Evolutionary conservation across 192 early-diverging fungal species (phyloP).

Genomic region (Umbelopsis sp.): DNA sequence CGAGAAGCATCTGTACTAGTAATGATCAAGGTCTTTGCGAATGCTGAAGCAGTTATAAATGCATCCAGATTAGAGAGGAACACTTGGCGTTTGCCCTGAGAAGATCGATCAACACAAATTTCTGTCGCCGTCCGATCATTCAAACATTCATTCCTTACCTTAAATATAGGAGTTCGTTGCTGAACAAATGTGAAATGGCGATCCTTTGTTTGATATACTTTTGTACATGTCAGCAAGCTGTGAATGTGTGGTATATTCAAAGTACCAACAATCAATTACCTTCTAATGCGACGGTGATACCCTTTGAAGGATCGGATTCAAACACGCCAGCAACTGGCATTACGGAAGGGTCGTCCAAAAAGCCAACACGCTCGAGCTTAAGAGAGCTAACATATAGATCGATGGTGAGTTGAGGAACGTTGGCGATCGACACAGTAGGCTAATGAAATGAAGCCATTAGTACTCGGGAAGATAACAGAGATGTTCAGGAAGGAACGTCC

Average conservation of each 20-base stretch:
- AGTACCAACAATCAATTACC: conserved; percentile 20
- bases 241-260: not conserved
- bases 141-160: not conserved
- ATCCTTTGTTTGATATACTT: conserved; percentile 69
- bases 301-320: conserved; percentile 32
- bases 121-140: not conserved
- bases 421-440: conserved; percentile 77
- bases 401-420: conserved; percentile 74
- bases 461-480: not conserved
- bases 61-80: conserved; percentile 53
- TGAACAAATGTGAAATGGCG: conserved; percentile 68
- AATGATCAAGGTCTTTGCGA: conserved; percentile 60
- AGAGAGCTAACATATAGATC: conserved; percentile 73
- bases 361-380: conserved; percentile 58
- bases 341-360: conserved; percentile 57
- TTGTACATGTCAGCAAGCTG: not conserved
- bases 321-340: conserved; percentile 61
- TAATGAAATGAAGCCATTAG: not conserved
- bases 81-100: conserved; percentile 44
- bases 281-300: conserved; percentile 50
- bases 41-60: conserved; percentile 55
- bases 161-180: conserved; percentile 66
- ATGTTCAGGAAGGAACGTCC: not conserved
- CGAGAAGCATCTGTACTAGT: conserved; percentile 70
- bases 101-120: not conserved